These are phyloP conservation scores for Chaetoceros muelleri DNA, from an alignment of 108 stramenopile genomes.

Conservation along the genomic window DNA sequence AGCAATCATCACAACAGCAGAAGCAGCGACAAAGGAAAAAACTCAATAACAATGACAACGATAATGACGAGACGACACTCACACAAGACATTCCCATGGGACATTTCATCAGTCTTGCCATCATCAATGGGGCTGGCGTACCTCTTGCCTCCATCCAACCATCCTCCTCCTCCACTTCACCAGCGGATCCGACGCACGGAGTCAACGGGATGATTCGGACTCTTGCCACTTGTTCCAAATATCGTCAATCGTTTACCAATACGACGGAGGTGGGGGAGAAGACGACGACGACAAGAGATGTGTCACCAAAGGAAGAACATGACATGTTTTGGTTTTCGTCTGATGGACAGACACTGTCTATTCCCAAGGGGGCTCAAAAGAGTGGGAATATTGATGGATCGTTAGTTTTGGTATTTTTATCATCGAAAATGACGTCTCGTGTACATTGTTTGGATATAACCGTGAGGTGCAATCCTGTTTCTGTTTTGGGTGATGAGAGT, in stretches of 20 bases:
- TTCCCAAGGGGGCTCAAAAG: conserved; percentile 20
- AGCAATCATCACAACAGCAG: not conserved
- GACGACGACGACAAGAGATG: not conserved
- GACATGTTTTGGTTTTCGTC: conserved; percentile 6
- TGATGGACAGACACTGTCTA: not conserved
- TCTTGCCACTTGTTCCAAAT: not conserved
- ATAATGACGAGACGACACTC: conserved; percentile 2
- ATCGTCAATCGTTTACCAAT: not conserved
- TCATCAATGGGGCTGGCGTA: conserved; percentile 33
- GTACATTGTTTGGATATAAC: conserved; percentile 77
- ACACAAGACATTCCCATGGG: conserved; percentile 5
- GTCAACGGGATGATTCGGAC: not conserved
- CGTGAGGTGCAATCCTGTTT: conserved; percentile 57
- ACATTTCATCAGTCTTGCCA: conserved; percentile 26
- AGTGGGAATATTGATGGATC: conserved; percentile 35
- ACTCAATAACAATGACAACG: not conserved
- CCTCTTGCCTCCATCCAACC: conserved; percentile 19
- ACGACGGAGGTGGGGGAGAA: not conserved
- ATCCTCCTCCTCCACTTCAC: not conserved
- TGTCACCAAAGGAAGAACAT: conserved; percentile 6
- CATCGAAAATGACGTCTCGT: conserved; percentile 45
- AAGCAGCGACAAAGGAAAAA: not conserved
- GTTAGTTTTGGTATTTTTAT: conserved; percentile 57
- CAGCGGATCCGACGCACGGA: not conserved
- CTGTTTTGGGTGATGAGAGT: not conserved